Evolutionary conservation across 768 basidiomycete species (phyloP), one percentile per base, ranked within the genome.

Genomic region (Pulveroboletus sp.): DNA sequence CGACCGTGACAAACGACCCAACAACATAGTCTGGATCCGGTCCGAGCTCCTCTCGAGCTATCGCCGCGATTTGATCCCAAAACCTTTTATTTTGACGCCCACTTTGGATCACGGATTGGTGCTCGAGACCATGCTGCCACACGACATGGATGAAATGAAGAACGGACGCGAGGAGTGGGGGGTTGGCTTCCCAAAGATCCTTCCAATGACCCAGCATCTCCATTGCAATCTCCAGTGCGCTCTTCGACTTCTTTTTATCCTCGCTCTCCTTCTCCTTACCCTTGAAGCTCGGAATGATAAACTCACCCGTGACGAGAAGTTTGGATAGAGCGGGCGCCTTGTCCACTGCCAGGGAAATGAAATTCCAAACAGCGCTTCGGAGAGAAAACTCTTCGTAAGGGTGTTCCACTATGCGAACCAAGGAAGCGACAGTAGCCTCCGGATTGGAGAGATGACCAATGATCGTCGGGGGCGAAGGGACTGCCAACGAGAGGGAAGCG

Each of bases 281-380:
- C 58, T 75, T 78, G 46, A 67, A 55, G 31, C 51, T 60, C 3
- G 80, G 77, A 4, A 76, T 68, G 42, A 76, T 77, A 56, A 89
- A 85, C 35, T 80, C 77, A 4, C 91, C 92, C 0, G 82, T 77
- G 27, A 93, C 83, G 50, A 93, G 83, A 23, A 96, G 72, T 46
- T 82, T 76, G 2, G 87, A 83, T 5, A 95, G 73, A 0, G 93
- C 91, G 1, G 94, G 92, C 62, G 93, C 92, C 53, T 85, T 86
- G 58, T 89, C 84, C 13, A 94, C 81, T 2, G 89, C 85, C 16
- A 89, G 74, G 0, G 87, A 71, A 32, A 95, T 83, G 55, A 95
- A 86, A 53, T 78, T 79, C 93, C 94, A 97, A 6, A 89, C 81
- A 0, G 86, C 79, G 43, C 78, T 84, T 17, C 87, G 82, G 27